A percentile compares a stretch with the other conserved stretches of the same genome.
Evolutionary conservation across 345 rosid species (phyloP).

Genomic region (Aquilaria yunnanensis): DNA sequence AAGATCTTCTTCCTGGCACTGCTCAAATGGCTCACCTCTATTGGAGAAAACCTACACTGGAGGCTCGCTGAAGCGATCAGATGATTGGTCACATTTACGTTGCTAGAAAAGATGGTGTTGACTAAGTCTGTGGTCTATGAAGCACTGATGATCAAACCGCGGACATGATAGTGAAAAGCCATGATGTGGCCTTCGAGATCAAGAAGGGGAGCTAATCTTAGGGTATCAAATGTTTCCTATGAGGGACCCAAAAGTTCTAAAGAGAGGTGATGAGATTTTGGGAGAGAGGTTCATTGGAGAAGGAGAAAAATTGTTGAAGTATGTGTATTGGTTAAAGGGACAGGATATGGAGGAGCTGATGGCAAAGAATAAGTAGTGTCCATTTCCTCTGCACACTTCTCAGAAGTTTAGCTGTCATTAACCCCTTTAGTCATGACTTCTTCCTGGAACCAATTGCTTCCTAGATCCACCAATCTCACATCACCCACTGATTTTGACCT

Average conservation of each 20-base stretch:
- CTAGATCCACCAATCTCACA: too few species aligned
- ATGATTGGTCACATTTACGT: conserved; percentile 25
- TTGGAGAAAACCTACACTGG: conserved; percentile 28
- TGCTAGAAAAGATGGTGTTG: conserved; percentile 32
- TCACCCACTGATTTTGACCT: too few species aligned
- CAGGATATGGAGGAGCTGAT: conserved; percentile 31
- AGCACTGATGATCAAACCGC: conserved; percentile 34
- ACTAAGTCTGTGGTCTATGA: conserved; percentile 45
- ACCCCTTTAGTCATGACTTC: too few species aligned
- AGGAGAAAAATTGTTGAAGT: conserved; percentile 34
- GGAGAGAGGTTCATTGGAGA: conserved; percentile 35
- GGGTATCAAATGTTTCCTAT: conserved; percentile 49
- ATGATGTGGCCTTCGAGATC: conserved; percentile 35
- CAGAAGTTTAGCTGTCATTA: too few species aligned
- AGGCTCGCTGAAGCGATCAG: conserved; percentile 32
- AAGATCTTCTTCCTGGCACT: conserved; percentile 23
- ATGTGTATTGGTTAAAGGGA: conserved; percentile 53
- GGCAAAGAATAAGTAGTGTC: conserved; percentile 40
- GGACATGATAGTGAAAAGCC: conserved; percentile 33
- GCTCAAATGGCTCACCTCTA: conserved; percentile 36
- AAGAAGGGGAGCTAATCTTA: conserved; percentile 42
- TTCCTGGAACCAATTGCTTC: too few species aligned
- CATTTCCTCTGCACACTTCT: too few species aligned
- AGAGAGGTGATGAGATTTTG: conserved; percentile 30
- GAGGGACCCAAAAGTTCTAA: conserved; percentile 30